Evolutionary conservation across 176 grass and related monocot genomes (phyloP).

Genomic region (Carex kokanica): DNA sequence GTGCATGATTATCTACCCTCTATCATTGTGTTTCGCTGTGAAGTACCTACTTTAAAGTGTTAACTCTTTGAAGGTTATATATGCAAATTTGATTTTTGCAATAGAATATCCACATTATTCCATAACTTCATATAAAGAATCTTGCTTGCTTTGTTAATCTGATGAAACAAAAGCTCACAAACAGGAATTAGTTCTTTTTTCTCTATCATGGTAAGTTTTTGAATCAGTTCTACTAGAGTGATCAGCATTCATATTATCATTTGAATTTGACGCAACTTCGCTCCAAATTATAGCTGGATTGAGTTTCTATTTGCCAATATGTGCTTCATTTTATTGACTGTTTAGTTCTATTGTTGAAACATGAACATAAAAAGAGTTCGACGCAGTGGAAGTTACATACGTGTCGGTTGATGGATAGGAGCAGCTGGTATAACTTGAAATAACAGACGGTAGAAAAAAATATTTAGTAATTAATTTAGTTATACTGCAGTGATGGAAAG

Average conservation of each 20-base stretch:
- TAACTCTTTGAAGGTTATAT: background rate
- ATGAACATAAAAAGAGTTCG: background rate
- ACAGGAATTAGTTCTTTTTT: background rate
- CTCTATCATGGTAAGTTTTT: background rate
- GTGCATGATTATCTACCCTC: too few species aligned
- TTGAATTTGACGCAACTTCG: background rate
- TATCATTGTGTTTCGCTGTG: background rate
- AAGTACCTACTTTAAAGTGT: background rate
- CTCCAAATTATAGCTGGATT: background rate
- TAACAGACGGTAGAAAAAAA: background rate
- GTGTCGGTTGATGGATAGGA: conserved; percentile 61
- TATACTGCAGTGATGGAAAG: background rate
- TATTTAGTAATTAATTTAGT: background rate
- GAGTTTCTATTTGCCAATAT: background rate
- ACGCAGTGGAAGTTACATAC: conserved; percentile 33
- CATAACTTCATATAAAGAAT: background rate
- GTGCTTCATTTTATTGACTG: background rate
- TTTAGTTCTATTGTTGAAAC: background rate
- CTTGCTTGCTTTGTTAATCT: background rate
- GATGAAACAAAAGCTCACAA: background rate
- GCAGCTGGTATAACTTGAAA: conserved; percentile 65
- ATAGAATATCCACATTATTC: background rate
- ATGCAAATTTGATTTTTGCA: background rate
- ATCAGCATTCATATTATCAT: background rate
- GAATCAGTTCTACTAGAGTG: background rate